These are phyloP conservation scores for Moniliophthora roreri DNA, from an alignment of 1,284 basidiomycete species.

Conservation along the genomic window DNA sequence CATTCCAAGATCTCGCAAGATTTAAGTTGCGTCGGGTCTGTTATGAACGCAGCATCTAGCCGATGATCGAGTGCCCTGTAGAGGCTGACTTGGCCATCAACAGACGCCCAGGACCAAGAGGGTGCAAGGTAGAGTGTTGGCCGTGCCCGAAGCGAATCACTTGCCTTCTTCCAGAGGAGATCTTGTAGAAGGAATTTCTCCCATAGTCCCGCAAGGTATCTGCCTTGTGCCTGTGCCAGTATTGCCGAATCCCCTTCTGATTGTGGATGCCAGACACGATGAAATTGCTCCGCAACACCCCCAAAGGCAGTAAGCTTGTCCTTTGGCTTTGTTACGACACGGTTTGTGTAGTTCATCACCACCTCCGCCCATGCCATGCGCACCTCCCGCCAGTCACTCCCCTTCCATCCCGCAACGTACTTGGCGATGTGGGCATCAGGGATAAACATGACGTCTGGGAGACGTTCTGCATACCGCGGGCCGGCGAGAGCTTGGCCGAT, in stretches of 20 bases:
- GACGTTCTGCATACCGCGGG: background rate
- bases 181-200: background rate
- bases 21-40: background rate
- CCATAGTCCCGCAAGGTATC: slow-evolving; percentile 8
- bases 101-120: slow-evolving; percentile 7
- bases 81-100: background rate
- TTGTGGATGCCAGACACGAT: background rate
- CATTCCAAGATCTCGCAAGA: background rate
- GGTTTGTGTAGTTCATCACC: slow-evolving; percentile 2
- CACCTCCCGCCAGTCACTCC: slow-evolving; percentile 1
- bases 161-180: slow-evolving; percentile 3
- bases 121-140: slow-evolving; percentile 2
- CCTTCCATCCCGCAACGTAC: background rate
- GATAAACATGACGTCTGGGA: slow-evolving; percentile 4
- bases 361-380: background rate
- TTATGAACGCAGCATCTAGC: background rate
- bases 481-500: slow-evolving; percentile 3
- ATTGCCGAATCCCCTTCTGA: too few relatives aligned
- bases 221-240: too few relatives aligned
- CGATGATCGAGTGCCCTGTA: background rate
- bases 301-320: slow-evolving; percentile 7
- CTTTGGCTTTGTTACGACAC: background rate
- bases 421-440: background rate
- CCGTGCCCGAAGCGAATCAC: background rate
- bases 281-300: slow-evolving; percentile 7